Conservation (phyloP, 2,329 filamentous ascomycete genomes). For the Kalaharituber pfeilii region DNA sequence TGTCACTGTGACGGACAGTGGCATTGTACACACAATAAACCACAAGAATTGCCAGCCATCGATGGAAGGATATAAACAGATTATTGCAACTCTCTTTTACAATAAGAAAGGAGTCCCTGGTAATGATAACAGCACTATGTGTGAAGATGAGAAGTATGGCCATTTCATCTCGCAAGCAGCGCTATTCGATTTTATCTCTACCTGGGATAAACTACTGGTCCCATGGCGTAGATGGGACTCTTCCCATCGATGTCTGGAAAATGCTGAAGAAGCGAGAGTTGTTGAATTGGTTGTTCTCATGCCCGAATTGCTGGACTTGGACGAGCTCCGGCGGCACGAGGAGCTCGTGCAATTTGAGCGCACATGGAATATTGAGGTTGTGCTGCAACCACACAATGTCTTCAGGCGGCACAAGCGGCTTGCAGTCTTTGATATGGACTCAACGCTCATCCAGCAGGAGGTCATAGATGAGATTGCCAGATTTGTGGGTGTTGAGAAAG, state of each 20-base stretch:
- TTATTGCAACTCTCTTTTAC: conserved; percentile 49
- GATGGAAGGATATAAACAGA: conserved; percentile 29
- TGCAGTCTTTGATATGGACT: conserved; percentile 97
- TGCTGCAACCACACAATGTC: conserved; percentile 54
- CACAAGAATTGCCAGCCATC: conserved; percentile 45
- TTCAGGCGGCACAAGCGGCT: conserved; percentile 67
- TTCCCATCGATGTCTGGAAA: conserved; percentile 48
- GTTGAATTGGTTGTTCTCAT: conserved; percentile 46
- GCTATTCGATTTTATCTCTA: conserved; percentile 15
- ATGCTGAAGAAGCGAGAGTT: conserved; percentile 39
- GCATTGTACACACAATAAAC: conserved; percentile 43
- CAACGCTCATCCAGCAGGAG: conserved; percentile 89
- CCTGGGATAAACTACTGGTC: conserved; percentile 12
- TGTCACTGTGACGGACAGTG: conserved; percentile 41
- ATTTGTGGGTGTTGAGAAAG: conserved; percentile 60
- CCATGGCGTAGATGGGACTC: conserved; percentile 22
- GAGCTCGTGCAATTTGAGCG: conserved; percentile 68
- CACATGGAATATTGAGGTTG: conserved; percentile 76
- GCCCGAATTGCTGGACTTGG: conserved; percentile 27
- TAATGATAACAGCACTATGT: conserved; percentile 25
- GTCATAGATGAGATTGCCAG: conserved; percentile 90
- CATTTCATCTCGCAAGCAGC: conserved; percentile 15
- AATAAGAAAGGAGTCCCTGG: conserved; percentile 30
- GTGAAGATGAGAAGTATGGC: conserved; percentile 8
- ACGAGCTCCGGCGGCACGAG: conserved; percentile 61